Base-by-base conservation (phyloP, 139 green algal genomes). In the Nannochloris sp. region DNA sequence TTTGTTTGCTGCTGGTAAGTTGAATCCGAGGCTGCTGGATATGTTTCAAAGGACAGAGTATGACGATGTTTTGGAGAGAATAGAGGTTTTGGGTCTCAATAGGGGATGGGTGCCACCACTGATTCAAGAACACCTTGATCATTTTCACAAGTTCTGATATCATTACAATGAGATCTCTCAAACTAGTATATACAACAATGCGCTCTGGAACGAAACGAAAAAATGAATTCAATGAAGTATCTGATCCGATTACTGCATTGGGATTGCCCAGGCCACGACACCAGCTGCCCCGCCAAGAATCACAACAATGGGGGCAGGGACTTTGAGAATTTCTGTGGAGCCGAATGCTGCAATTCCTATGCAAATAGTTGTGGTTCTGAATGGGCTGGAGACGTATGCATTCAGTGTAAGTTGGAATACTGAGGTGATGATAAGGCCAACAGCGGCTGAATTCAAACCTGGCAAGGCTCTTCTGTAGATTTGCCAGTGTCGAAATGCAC, bases 361-460 rank as follows among this genome's bases (percentile, higher is more conserved):
- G 64, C 71, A 81, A n/a, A 90, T 74, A 16, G 81, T 76, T 21
- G 87, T 67, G 5, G 61, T 72, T 4, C 76, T 75, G 60, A 89
- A 88, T 21, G 81, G 78, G 55, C 66, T 81, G 48, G 75, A 57
- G n/a, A 48, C 21, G 60, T 77, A 67, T 6, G 85, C 79, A 16
- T 83, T 74, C 11, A 95, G 64, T 7, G 73, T 81, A 66, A 96
- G 86, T 27, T 62, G 68, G 66, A 96, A 91, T 25, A 93, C 88
- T 6, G 85, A 83, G 7, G 86, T 74, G 18, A 94, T 67, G 51
- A 96, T 87, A 23, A 96, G 81, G n/a, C 89, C 89, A 34, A 95
- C 88, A 8, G 83, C 84, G 5, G 85, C 71, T 16, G 87, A 72
- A 66, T 95, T 96, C 43, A 95, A 75, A 25, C 89, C 89, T 1